Evolutionary conservation across 2,329 filamentous ascomycete species (phyloP), one percentile per base, ranked within the genome.

Genomic region (Scortechinia acanthostroma): DNA sequence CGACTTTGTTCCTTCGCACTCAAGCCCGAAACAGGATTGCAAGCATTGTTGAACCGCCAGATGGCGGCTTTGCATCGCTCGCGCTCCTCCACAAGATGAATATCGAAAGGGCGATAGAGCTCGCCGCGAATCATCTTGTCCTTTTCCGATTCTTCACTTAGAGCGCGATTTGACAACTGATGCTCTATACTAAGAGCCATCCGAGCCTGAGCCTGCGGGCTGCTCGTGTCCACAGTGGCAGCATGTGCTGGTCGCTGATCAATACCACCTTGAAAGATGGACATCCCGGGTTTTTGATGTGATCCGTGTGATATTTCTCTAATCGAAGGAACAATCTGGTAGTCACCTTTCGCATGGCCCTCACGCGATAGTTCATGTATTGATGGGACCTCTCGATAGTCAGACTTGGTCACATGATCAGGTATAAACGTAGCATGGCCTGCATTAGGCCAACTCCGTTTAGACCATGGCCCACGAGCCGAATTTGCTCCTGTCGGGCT

Each of bases 101-200:
- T 77, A 58, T 88, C 82, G 50, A 85, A 91, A 4, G 88, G 87
- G 49, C 82, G 83, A 63, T 89, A 97, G n/a, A 80, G 75, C 33
- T 86, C 76, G 13, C 88, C 88, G 22, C 74, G 73, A 15, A 95
- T 69, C 91, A 97, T 97, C 60, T 93, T 89, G 48, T 94, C 86
- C 63, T 93, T 93, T 58, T n/a, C n/a, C n/a, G n/a, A n/a, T n/a
- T 30, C 25, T 30, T 10, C 25, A 30, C 10, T 30, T 10, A 30
- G 10, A 30, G 25, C 25, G n/a, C 25, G 25, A 30, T 10, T n/a
- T 10, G 25, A 30, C 10, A 30, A 10, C n/a, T 30, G 25, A 30
- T 30, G 10, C n/a, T 30, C 25, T 10, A 30, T 30, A n/a, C 25
- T 30, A 10, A 30, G n/a, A 10, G 25, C 25, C 25, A 30, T 30